Conservation (phyloP, 768 basidiomycete species). For the Macrolepiota fuliginosa region DNA sequence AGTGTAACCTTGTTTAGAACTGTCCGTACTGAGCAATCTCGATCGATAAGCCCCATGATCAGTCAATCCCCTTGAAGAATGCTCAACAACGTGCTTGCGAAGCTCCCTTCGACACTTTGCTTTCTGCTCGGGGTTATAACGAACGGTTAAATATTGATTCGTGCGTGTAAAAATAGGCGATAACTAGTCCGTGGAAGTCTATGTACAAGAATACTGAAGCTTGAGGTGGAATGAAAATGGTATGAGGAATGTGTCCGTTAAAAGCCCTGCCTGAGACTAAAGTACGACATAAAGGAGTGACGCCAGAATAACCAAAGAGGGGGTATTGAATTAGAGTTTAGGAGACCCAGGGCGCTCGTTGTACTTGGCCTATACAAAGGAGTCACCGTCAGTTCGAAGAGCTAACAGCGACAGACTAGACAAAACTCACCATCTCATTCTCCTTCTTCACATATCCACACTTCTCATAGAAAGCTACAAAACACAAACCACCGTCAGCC, state of each 20-base stretch:
- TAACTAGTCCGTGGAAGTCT: slow-evolving; percentile 1
- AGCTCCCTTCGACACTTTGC: not conserved
- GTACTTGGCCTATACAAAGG: slow-evolving; percentile 6
- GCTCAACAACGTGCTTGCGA: not conserved
- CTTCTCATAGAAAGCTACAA: slow-evolving; percentile 91
- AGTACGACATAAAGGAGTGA: not conserved
- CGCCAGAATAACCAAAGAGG: not conserved
- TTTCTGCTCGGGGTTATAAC: not conserved
- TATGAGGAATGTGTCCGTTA: not conserved
- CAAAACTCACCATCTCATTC: slow-evolving; percentile 77
- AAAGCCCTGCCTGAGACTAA: not conserved
- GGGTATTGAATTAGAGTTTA: slow-evolving; percentile 5
- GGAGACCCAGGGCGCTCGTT: slow-evolving; percentile 4
- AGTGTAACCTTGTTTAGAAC: too few species aligned
- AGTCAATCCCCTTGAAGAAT: not conserved
- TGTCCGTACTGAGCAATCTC: too few species aligned
- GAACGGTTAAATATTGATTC: not conserved
- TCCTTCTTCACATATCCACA: slow-evolving; percentile 92
- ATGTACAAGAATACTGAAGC: not conserved
- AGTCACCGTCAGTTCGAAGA: not conserved
- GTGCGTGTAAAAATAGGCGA: not conserved
- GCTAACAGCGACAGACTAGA: slow-evolving; percentile 32
- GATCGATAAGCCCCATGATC: too few species aligned
- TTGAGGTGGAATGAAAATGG: not conserved
- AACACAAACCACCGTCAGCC: slow-evolving; percentile 6